Conservation (phyloP, 371 early-diverging fungal genomes). For the Mortierella sp. region DNA sequence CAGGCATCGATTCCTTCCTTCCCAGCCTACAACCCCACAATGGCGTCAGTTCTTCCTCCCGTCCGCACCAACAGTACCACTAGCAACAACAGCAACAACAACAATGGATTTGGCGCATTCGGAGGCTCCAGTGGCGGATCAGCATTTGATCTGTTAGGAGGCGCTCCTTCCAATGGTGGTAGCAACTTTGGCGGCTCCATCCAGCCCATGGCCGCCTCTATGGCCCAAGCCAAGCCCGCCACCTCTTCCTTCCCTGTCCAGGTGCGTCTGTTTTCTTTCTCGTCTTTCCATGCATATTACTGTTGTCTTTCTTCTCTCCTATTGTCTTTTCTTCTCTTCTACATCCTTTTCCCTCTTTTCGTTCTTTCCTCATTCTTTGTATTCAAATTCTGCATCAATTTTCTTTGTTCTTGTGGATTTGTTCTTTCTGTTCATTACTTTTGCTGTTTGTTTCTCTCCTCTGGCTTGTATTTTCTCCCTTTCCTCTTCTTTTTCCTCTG, state of each 20-base stretch:
- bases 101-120: constrained; percentile 21
- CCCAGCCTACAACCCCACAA: constrained; percentile 37
- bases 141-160: constrained; percentile 42
- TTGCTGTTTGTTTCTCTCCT: not conserved
- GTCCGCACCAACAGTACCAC: constrained; percentile 33
- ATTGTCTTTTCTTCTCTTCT: not conserved
- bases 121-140: constrained; percentile 23
- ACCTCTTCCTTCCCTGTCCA: constrained; percentile 28
- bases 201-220: constrained; percentile 29
- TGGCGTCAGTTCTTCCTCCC: constrained; percentile 44
- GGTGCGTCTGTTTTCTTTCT: constrained; percentile 5
- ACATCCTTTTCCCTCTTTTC: too few species aligned
- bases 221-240: constrained; percentile 1
- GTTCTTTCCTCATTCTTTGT: too few species aligned
- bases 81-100: constrained; percentile 18
- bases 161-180: constrained; percentile 39
- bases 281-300: not conserved
- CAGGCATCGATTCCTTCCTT: constrained; percentile 23
- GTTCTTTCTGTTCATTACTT: not conserved
- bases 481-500: too few species aligned
- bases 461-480: too few species aligned
- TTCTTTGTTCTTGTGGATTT: not conserved
- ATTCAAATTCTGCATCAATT: too few species aligned
- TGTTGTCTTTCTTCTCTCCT: not conserved
- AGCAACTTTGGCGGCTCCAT: constrained; percentile 28